These are phyloP conservation scores for Linnemannia zychae DNA, from an alignment of 192 early-diverging fungal species.

Conservation along the genomic window DNA sequence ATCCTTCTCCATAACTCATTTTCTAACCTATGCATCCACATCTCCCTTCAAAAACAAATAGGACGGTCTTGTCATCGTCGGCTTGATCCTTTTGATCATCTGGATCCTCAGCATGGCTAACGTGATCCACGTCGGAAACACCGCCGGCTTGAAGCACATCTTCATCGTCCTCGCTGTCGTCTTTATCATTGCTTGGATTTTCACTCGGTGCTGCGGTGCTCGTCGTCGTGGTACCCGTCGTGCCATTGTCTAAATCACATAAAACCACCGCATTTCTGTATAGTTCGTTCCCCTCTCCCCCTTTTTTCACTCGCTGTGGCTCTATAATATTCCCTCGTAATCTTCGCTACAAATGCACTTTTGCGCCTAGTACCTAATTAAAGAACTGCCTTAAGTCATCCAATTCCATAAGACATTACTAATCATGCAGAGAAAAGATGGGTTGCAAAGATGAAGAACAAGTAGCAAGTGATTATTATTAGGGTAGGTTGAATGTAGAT, in stretches of 20 bases:
- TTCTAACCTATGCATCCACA: not conserved
- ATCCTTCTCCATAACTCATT: not conserved
- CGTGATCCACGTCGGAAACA: constrained; percentile 28
- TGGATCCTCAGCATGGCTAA: constrained; percentile 35
- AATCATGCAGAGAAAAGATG: too few relatives aligned
- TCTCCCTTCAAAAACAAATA: not conserved
- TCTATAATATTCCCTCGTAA: not conserved
- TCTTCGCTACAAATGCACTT: not conserved
- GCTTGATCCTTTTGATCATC: constrained; percentile 37
- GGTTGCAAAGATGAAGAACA: not conserved
- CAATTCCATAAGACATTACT: too few relatives aligned
- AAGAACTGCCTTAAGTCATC: not conserved
- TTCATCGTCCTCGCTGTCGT: constrained; percentile 38
- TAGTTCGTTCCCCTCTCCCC: not conserved
- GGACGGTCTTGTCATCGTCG: constrained; percentile 44
- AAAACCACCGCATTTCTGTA: not conserved
- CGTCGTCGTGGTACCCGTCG: constrained; percentile 24
- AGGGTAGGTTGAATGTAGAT: not conserved
- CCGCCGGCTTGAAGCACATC: constrained; percentile 45
- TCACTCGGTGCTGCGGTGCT: constrained; percentile 37
- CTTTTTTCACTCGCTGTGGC: not conserved
- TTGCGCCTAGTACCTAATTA: not conserved
- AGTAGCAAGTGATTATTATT: not conserved
- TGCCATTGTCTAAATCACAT: constrained; percentile 16
- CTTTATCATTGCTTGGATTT: constrained; percentile 47